Base-by-base conservation (phyloP, 1,284 basidiomycete species). In the Boletus holoroseus region DNA sequence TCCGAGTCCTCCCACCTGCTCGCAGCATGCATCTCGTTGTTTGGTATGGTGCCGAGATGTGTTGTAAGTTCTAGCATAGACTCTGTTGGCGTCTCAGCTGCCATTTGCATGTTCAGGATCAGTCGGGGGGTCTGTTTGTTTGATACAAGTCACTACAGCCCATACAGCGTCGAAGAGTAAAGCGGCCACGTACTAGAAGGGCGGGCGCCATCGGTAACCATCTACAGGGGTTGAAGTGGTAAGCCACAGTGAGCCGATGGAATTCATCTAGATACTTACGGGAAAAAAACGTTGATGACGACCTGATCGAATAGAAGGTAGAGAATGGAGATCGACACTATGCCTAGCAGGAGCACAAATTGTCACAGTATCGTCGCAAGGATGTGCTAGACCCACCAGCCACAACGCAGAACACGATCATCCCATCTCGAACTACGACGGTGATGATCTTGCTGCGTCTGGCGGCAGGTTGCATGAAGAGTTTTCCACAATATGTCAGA, bases 41-140 rank as follows among this genome's bases (percentile, higher is more conserved):
- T 3, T 38, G n/a, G 42, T 16, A 42, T 9, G 5, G 3, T 12
- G 3, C 24, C 53, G 2, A 55, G 26, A 31, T 49, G 8, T 7
- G 59, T 64, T 1, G 58, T 59, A 7, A 61, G 32, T 42, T 64
- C 60, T 13, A 38, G 12, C 9, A 15, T 8, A 7, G 43, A 31
- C 13, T 50, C 44, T 22, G 34, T 18, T 11, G 48, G 60, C n/a
- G n/a, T n/a, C 31, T 61, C 40, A n/a, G 35, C 42, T 7, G 55
- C 44, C 44, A 44, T 50, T 28, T 56, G 62, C 36, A 62, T 52
- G 38, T 61, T 64, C 27, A 64, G 13, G 16, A 64, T 61, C 1
- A 61, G 51, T 24, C 51, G 60, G n/a, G 58, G 40, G 7, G 62
- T 51, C 59, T 61, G 44, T 44, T 37, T n/a, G n/a, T 47, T 42